Evolutionary conservation across 331 rosid species (phyloP).

Genomic region (Rhamnella rubrinervis): DNA sequence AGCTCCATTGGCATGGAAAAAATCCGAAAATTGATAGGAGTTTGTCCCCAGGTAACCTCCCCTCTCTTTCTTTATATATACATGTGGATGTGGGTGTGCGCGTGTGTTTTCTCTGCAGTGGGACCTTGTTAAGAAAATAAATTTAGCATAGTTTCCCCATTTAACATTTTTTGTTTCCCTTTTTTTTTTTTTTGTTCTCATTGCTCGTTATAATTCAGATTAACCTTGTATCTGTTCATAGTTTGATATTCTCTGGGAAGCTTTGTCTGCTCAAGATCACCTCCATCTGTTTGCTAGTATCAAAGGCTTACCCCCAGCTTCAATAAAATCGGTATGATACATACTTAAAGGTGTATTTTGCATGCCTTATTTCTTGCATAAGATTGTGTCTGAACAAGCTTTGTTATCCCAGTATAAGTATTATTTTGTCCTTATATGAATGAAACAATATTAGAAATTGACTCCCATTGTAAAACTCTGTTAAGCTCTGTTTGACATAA

Average conservation of each 20-base stretch:
- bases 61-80: neutral
- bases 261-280: constrained; percentile 74
- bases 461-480: neutral
- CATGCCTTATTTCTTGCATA: neutral
- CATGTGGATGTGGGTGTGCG: neutral
- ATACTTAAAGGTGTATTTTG: constrained; percentile 16
- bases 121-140: constrained; percentile 5
- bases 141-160: too few species aligned
- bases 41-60: constrained; percentile 83
- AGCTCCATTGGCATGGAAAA: constrained; percentile 72
- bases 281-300: constrained; percentile 79
- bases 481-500: neutral
- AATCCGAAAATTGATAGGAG: constrained; percentile 74
- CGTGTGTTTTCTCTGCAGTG: neutral
- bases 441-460: neutral
- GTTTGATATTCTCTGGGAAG: constrained; percentile 94
- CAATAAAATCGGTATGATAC: constrained; percentile 56
- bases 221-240: constrained; percentile 28
- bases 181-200: neutral
- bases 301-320: constrained; percentile 71
- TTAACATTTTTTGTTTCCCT: too few species aligned
- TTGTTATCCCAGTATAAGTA: neutral
- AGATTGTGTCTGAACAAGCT: neutral
- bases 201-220: constrained; percentile 3
- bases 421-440: neutral